Evolutionary conservation across 1,284 basidiomycete species (phyloP), one percentile per base, ranked within the genome.

Genomic region (Marasmius sp.): DNA sequence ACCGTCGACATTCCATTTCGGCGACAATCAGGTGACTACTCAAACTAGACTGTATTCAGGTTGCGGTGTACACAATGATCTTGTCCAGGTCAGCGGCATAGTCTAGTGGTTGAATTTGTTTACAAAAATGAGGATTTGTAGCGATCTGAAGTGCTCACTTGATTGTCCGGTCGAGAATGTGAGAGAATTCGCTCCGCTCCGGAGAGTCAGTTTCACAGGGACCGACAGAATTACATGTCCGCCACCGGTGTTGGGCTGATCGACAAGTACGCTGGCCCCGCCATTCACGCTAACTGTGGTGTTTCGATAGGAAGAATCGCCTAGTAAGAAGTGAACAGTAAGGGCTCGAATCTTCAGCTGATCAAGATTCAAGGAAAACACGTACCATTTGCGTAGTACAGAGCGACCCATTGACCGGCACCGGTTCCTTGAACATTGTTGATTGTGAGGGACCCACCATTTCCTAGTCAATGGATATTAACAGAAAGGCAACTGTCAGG

Each of bases 211-310:
- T 66, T 83, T 79, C 20, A 87, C 82, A 10, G 85, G 85, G 27
- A 85, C 81, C 47, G 84, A 85, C 38, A 86, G 70, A 45, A 85
- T 73, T 54, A 83, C 82, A 62, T 77, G 65, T 0, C 78, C 80
- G 22, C 84, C 81, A 48, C 85, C 85, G 27, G 81, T 85, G 68
- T 83, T 78, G 6, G 85, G 85, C 66, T 87, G 85, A 61, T 86
- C 81, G 36, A 88, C 79, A 12, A 79, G 59, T 18, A 84, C 75
- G 14, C 74, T 72, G 12, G 84, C 57, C 20, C 84, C 85, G 22
- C 85, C 84, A 63, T 88, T 88, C 22, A 86, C 83, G 64, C 85
- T 86, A 59, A 87, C 76, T 5, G 85, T 88, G 2, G 81, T 83
- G 68, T 81, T 86, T 62, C 85, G 77, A 81, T 82, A 88, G 1